Percentiles rank a stretch among this genome's conserved stretches.
These are phyloP conservation scores for Suillus brevipes DNA, from an alignment of 768 basidiomycete species.

Conservation along the genomic window DNA sequence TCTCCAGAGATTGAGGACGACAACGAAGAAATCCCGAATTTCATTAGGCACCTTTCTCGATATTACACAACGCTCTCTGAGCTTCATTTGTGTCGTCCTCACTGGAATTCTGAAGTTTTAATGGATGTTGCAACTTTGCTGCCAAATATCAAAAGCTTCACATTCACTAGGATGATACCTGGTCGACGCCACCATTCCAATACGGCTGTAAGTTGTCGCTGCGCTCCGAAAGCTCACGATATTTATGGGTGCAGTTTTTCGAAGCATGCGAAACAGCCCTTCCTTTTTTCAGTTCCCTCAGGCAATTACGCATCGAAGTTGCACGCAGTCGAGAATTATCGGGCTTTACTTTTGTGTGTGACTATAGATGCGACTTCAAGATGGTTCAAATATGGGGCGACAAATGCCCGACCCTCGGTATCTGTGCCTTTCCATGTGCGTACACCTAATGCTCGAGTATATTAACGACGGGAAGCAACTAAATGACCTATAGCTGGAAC, in stretches of 20 bases:
- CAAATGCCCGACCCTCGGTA: constrained; percentile 3
- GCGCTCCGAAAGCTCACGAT: not conserved
- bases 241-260: constrained; percentile 1
- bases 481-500: constrained; percentile 7
- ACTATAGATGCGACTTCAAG: constrained; percentile 5
- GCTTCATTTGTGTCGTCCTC: constrained; percentile 1
- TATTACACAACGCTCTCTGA: not conserved
- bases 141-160: not conserved
- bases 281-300: not conserved
- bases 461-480: not conserved
- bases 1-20: constrained; percentile 6
- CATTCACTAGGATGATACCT: not conserved
- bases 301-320: not conserved
- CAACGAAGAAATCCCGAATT: not conserved
- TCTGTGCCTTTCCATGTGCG: constrained; percentile 13
- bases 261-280: constrained; percentile 1
- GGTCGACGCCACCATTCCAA: not conserved
- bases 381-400: constrained; percentile 6
- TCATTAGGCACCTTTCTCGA: not conserved
- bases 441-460: not conserved
- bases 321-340: not conserved
- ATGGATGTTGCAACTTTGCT: constrained; percentile 2
- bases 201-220: not conserved
- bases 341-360: not conserved
- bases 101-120: not conserved